Conservation (phyloP, 768 basidiomycete genomes). For the Lactarius psammicola region DNA sequence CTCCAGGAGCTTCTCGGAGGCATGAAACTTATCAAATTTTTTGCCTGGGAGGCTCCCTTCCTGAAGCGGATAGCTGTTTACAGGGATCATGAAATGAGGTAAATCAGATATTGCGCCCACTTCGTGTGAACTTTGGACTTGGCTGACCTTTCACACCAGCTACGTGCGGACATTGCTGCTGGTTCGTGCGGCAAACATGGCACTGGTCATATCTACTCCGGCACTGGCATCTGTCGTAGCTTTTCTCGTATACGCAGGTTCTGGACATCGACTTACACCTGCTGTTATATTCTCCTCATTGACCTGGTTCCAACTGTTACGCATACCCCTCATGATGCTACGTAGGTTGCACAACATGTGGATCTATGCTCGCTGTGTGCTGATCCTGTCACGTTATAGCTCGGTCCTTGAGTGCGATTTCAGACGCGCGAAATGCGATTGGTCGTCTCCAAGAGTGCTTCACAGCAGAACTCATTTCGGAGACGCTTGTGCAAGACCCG, state of each 20-base stretch:
- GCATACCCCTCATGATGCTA: conserved; percentile 77
- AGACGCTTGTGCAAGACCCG: conserved; percentile 54
- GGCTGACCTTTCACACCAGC: conserved; percentile 34
- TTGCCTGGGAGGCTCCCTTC: conserved; percentile 86
- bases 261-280: conserved; percentile 66
- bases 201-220: conserved; percentile 70
- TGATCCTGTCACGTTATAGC: conserved; percentile 41
- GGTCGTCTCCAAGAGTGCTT: conserved; percentile 77
- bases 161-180: conserved; percentile 67
- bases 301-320: conserved; percentile 78
- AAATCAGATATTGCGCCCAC: conserved; percentile 4
- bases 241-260: conserved; percentile 72
- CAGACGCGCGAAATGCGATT: conserved; percentile 83
- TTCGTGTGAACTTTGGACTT: conserved; percentile 5
- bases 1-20: conserved; percentile 87
- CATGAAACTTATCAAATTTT: conserved; percentile 92
- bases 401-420: conserved; percentile 68
- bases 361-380: not conserved
- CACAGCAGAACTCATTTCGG: conserved; percentile 72
- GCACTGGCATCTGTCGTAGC: conserved; percentile 77
- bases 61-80: conserved; percentile 68
- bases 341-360: conserved; percentile 35
- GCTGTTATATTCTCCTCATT: conserved; percentile 81
- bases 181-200: conserved; percentile 63
- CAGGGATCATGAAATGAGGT: conserved; percentile 67